Conservation (phyloP, 169 alveolate genomes). For the Toxoplasma gondii region DNA sequence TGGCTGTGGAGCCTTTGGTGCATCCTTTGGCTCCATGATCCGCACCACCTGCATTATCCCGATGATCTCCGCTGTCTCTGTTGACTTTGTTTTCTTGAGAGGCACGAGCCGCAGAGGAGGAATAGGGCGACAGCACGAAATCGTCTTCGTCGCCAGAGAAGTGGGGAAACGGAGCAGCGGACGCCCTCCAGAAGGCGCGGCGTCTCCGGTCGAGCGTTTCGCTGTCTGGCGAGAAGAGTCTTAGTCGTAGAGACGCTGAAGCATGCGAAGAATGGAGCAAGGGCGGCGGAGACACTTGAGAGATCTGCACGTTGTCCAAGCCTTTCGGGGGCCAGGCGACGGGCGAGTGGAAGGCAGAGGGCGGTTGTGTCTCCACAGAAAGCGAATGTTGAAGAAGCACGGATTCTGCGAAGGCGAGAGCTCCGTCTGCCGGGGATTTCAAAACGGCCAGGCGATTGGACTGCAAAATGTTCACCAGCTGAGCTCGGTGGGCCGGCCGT, state of each 20-base stretch:
- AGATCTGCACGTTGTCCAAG: neutral
- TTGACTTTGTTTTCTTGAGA: too few species aligned
- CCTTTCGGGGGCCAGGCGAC: neutral
- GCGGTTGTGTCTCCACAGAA: neutral
- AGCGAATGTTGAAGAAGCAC: neutral
- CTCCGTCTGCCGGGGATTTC: slow-evolving; percentile 64
- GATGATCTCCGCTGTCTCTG: too few species aligned
- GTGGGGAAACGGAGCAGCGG: neutral
- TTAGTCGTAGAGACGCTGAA: neutral
- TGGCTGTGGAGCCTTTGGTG: too few species aligned
- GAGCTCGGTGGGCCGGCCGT: slow-evolving; percentile 57
- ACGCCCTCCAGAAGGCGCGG: slow-evolving; percentile 2
- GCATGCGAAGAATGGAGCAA: neutral
- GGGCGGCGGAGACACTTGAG: neutral
- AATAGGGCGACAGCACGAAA: too few species aligned
- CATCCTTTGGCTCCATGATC: too few species aligned
- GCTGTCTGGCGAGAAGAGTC: neutral
- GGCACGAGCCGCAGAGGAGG: too few species aligned
- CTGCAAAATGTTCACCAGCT: slow-evolving; percentile 58
- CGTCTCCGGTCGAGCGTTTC: neutral
- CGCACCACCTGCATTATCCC: too few species aligned
- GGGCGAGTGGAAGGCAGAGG: neutral
- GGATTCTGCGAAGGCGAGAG: slow-evolving; percentile 58
- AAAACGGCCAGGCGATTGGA: slow-evolving; percentile 48
- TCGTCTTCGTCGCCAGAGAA: neutral